Evolutionary conservation across 2,329 filamentous ascomycete species (phyloP).

Genomic region (Hortaea werneckii): DNA sequence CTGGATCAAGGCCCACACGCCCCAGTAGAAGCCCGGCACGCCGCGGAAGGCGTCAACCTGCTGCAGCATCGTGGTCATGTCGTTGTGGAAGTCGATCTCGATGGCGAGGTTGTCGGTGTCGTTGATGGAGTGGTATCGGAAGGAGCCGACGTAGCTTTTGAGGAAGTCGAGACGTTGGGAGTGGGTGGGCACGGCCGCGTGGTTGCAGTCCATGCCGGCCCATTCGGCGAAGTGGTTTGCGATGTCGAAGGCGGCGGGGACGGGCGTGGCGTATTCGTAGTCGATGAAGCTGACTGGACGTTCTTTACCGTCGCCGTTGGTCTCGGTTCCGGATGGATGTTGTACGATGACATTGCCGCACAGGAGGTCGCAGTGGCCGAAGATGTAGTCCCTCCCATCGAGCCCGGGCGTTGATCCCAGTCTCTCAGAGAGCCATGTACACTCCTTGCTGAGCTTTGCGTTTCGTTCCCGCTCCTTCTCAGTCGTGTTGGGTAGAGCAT

Average conservation of each 20-base stretch:
- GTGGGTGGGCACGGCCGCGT: constrained; percentile 67
- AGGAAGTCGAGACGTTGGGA: constrained; percentile 72
- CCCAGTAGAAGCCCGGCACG: constrained; percentile 82
- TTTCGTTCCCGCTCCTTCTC: constrained; percentile 59
- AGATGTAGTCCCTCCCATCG: constrained; percentile 70
- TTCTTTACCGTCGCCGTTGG: constrained; percentile 15
- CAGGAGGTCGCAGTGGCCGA: constrained; percentile 92
- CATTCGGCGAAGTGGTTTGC: constrained; percentile 98
- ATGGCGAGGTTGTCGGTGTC: constrained; percentile 35
- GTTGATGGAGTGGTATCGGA: constrained; percentile 36
- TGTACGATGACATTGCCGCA: constrained; percentile 86
- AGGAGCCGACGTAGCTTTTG: constrained; percentile 68
- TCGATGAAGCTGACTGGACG: constrained; percentile 73
- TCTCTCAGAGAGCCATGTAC: constrained; percentile 57
- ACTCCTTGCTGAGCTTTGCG: constrained; percentile 60
- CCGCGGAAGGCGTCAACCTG: constrained; percentile 85
- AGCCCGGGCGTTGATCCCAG: constrained; percentile 70
- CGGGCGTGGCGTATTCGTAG: constrained; percentile 94
- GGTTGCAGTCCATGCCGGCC: constrained; percentile 95
- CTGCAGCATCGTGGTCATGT: constrained; percentile 57
- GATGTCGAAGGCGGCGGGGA: constrained; percentile 89
- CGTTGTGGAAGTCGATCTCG: constrained; percentile 42
- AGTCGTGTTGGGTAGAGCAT: constrained; percentile 66
- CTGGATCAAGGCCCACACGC: constrained; percentile 93
- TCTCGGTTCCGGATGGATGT: constrained; percentile 29